Conservation (phyloP, 306 rosid species). For the Rubus parviflorus region DNA sequence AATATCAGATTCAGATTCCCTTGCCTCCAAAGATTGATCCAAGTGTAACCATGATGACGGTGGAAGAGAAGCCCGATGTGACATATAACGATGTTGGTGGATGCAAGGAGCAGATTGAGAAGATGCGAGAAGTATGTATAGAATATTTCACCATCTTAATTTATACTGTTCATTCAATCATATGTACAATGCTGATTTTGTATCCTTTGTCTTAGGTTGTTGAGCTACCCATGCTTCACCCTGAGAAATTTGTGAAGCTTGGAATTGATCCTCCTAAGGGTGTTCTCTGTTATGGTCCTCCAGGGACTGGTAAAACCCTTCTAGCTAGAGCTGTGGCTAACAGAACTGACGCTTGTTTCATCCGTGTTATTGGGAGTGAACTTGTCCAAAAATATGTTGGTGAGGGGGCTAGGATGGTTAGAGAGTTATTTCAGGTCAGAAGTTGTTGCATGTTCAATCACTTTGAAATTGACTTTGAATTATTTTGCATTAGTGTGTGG, state of each 20-base stretch:
- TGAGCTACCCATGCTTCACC: conserved; percentile 99
- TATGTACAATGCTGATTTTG: conserved; percentile 22
- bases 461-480: neutral
- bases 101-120: conserved; percentile 94
- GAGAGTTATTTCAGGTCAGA: conserved; percentile 88
- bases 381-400: conserved; percentile 98
- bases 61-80: conserved; percentile 98
- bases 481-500: conserved; percentile 10
- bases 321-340: conserved; percentile 98
- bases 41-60: conserved; percentile 98
- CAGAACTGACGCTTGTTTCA: conserved; percentile 97
- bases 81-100: conserved; percentile 99
- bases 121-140: conserved; percentile 84
- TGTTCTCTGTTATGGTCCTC: conserved; percentile 99
- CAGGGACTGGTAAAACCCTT: conserved; percentile 99
- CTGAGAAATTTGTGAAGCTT: conserved; percentile 95
- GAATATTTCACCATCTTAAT: neutral
- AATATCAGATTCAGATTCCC: conserved; percentile 98
- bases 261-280: conserved; percentile 99
- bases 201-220: conserved; percentile 62
- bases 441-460: neutral
- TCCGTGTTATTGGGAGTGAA: conserved; percentile 98
- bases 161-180: neutral
- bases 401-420: conserved; percentile 99
- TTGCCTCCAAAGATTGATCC: conserved; percentile 99